Evolutionary conservation across 352 stramenopile genomes (phyloP).

Genomic region (Phytophthora pisi): DNA sequence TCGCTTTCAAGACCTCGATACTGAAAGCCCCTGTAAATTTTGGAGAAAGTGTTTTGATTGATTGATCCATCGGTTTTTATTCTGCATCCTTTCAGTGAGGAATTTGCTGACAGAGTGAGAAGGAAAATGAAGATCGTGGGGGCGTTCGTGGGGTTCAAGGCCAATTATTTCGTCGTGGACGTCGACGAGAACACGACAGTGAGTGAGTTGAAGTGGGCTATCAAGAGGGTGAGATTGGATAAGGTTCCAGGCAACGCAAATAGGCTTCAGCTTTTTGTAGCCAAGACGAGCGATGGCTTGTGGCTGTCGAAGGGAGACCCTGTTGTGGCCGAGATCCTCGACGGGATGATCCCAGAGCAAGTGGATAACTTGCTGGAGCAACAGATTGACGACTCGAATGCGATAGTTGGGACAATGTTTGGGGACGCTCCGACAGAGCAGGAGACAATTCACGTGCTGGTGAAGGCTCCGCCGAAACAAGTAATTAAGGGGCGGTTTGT

Average conservation of each 20-base stretch:
- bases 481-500: background rate
- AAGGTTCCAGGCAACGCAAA: background rate
- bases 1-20: no score
- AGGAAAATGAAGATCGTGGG: background rate
- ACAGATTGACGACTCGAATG: background rate
- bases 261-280: background rate
- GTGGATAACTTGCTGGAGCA: background rate
- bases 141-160: background rate
- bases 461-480: background rate
- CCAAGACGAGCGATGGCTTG: background rate
- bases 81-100: background rate
- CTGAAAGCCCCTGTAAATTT: no score
- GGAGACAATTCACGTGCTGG: background rate
- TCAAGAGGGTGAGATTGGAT: background rate
- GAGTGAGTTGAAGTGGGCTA: background rate
- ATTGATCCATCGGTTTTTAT: no score
- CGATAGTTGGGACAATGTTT: background rate
- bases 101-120: background rate
- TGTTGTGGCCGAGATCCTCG: background rate
- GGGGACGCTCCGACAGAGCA: background rate
- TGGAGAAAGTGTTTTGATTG: no score
- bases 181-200: background rate
- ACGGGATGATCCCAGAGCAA: background rate
- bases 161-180: background rate
- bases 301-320: background rate